Percentiles rank a stretch among this genome's conserved stretches.
phyloP scores from a whole-genome alignment of 2,329 filamentous ascomycete species.

The Ophiocordyceps camponoti-saundersi region DNA sequence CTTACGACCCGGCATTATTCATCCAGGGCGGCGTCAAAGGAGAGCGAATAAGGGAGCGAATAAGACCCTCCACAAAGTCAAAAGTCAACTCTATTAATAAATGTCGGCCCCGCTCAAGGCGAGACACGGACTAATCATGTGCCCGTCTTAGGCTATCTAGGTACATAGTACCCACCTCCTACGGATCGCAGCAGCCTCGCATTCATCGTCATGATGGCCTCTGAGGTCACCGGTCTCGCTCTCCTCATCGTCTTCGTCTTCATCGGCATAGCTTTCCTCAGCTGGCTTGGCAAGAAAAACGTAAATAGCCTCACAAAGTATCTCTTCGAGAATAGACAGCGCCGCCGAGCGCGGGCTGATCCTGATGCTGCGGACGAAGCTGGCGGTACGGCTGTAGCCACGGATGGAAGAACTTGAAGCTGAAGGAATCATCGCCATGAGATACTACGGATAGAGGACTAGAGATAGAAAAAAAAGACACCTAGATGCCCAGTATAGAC shows the following conservation, averaged over 20 bases:
- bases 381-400: not conserved
- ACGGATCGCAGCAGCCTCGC: too few species aligned
- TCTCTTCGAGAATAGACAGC: conserved; percentile 5
- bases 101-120: not conserved
- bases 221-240: conserved; percentile 10
- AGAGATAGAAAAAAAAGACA: too few species aligned
- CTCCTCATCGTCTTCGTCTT: conserved; percentile 15
- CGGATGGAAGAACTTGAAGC: too few species aligned
- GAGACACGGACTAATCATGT: not conserved
- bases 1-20: too few species aligned
- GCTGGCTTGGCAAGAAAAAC: conserved; percentile 10
- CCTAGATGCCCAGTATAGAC: too few species aligned
- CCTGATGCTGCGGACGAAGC: not conserved
- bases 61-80: too few species aligned
- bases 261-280: conserved; percentile 10
- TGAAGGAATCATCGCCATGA: too few species aligned
- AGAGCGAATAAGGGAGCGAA: too few species aligned
- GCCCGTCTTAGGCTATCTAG: too few species aligned
- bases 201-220: conserved; percentile 1
- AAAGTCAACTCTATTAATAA: not conserved
- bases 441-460: too few species aligned
- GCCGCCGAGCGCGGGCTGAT: not conserved
- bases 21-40: too few species aligned
- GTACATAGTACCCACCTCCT: too few species aligned
- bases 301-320: conserved; percentile 14